Percentiles rank a stretch among this genome's conserved stretches.
Evolutionary conservation across 257 asterid genomes (phyloP).

Genomic region (Solanum bukasovii): DNA sequence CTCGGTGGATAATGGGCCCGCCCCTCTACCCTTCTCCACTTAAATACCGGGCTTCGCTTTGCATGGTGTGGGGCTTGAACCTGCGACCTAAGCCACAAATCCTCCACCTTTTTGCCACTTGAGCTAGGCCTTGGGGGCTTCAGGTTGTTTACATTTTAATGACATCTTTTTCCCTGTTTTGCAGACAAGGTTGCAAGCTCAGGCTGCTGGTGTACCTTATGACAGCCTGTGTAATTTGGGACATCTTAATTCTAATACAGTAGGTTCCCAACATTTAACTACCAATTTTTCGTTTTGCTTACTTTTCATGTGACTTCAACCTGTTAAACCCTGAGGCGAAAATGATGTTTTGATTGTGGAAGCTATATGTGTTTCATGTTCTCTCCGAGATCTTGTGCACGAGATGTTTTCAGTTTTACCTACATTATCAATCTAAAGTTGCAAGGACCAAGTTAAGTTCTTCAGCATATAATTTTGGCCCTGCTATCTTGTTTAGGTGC

Average conservation of each 20-base stretch:
- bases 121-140: no score
- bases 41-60: no score
- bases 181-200: constrained; percentile 91
- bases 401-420: neutral
- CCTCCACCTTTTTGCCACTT: no score
- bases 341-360: neutral
- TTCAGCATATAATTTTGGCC: constrained; percentile 3
- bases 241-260: constrained; percentile 13
- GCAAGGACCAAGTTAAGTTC: neutral
- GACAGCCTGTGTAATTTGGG: constrained; percentile 18
- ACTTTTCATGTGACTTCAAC: neutral
- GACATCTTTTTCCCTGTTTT: neutral
- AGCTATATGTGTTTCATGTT: neutral
- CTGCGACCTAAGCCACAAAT: no score
- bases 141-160: neutral
- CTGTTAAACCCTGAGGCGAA: neutral
- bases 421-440: neutral
- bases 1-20: no score
- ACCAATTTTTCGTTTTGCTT: neutral
- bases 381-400: neutral
- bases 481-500: constrained; percentile 31
- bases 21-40: no score
- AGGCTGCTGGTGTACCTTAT: constrained; percentile 71
- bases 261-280: constrained; percentile 3
- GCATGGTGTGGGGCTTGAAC: no score